Conservation (phyloP, 2,329 filamentous ascomycete genomes). For the Septoria linicola region DNA sequence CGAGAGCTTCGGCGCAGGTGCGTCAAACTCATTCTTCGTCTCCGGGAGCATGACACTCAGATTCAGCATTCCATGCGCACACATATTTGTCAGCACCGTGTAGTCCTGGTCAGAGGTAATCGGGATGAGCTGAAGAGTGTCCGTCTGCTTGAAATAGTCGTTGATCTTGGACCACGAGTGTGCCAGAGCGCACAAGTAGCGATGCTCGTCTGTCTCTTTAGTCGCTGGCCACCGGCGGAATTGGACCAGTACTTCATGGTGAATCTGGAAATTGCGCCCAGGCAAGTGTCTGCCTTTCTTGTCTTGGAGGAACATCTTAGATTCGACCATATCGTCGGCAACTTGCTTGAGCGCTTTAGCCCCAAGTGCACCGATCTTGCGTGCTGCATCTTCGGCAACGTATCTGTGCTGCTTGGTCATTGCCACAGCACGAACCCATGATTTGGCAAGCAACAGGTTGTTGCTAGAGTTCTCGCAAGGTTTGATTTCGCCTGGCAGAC, state of each 20-base stretch:
- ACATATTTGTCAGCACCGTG: constrained; percentile 66
- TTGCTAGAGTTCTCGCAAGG: constrained; percentile 22
- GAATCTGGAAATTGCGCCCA: constrained; percentile 63
- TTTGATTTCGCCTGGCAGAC: constrained; percentile 15
- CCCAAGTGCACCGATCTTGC: constrained; percentile 41
- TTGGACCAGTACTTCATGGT: constrained; percentile 57
- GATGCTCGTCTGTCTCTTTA: constrained; percentile 26
- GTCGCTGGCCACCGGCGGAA: constrained; percentile 56
- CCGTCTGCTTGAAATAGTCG: constrained; percentile 39
- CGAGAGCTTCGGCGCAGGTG: constrained; percentile 43
- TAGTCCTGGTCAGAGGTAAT: constrained; percentile 63
- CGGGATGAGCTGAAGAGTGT: constrained; percentile 52
- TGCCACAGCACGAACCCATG: constrained; percentile 49
- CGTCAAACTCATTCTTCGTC: constrained; percentile 53
- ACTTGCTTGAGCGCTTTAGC: constrained; percentile 45
- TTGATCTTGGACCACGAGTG: constrained; percentile 27
- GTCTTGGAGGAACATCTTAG: constrained; percentile 59
- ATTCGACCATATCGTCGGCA: constrained; percentile 55
- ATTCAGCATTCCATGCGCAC: constrained; percentile 57
- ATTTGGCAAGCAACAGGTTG: constrained; percentile 38
- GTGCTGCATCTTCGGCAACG: constrained; percentile 40
- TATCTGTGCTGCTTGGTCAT: constrained; percentile 45
- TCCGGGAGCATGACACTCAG: constrained; percentile 58
- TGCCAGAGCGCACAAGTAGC: constrained; percentile 32
- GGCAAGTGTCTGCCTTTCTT: constrained; percentile 59